Evolutionary conservation across 2,329 filamentous ascomycete genomes (phyloP).

Genomic region (Orbilia javanica): DNA sequence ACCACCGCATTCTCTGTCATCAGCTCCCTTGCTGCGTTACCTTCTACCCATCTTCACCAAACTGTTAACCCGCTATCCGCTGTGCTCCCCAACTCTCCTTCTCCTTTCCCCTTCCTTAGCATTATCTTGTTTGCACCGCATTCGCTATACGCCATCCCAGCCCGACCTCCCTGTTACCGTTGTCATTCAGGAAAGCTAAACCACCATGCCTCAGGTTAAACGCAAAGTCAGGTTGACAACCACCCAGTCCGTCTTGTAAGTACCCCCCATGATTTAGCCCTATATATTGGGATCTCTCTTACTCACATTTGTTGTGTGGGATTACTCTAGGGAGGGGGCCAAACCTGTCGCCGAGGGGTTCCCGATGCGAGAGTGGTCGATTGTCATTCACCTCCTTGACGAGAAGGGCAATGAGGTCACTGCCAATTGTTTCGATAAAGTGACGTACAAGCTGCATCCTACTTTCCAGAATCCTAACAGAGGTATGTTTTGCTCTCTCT

Average conservation of each 20-base stretch:
- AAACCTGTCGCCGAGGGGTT: constrained; percentile 86
- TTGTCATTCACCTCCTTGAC: constrained; percentile 85
- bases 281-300: neutral
- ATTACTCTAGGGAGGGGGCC: constrained; percentile 57
- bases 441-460: constrained; percentile 91
- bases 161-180: neutral
- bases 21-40: neutral
- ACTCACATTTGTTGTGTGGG: neutral
- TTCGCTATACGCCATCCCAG: neutral
- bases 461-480: constrained; percentile 90
- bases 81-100: neutral
- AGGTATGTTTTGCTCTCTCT: constrained; percentile 69
- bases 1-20: constrained; percentile 2
- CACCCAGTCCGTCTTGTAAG: constrained; percentile 88
- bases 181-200: constrained; percentile 19
- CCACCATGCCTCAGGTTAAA: constrained; percentile 72
- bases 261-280: constrained; percentile 60
- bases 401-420: constrained; percentile 86
- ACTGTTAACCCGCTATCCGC: neutral
- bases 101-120: neutral
- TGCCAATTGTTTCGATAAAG: constrained; percentile 84
- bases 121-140: neutral
- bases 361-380: constrained; percentile 92
- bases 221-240: constrained; percentile 93
- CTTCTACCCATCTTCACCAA: neutral